phyloP scores from a whole-genome alignment of 78 protist genomes.

The Dictyostelium brefeldianum region DNA sequence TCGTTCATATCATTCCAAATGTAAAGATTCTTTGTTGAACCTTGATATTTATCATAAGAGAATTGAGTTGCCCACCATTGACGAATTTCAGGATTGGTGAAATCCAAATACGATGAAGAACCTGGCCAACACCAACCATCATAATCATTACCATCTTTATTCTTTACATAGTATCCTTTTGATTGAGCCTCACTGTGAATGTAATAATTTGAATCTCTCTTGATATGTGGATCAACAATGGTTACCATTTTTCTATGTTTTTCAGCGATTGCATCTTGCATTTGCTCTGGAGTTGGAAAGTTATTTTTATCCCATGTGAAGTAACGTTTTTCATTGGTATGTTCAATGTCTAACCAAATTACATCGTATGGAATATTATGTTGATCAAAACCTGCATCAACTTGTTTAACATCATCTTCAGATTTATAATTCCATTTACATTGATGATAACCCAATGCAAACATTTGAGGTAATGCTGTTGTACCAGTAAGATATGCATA shows the following conservation, averaged over 20 bases:
- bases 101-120: constrained; percentile 93
- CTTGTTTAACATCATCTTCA: constrained; percentile 83
- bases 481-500: constrained; percentile 94
- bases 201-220: constrained; percentile 88
- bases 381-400: constrained; percentile 91
- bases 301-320: constrained; percentile 97
- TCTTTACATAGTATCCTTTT: constrained; percentile 90
- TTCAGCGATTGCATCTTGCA: constrained; percentile 86
- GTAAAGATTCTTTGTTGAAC: constrained; percentile 91
- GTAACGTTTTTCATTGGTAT: constrained; percentile 97
- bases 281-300: constrained; percentile 94
- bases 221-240: constrained; percentile 99
- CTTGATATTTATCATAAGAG: constrained; percentile 86
- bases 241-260: constrained; percentile 95
- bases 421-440: constrained; percentile 99
- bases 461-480: constrained; percentile 94
- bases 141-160: constrained; percentile 84
- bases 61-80: constrained; percentile 95
- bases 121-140: constrained; percentile 99
- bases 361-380: constrained; percentile 97
- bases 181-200: constrained; percentile 92
- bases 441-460: constrained; percentile 98
- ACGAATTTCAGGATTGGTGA: constrained; percentile 88
- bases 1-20: constrained; percentile 99
- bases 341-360: constrained; percentile 99